These are phyloP conservation scores for Elsinoe fawcettii DNA, from an alignment of 2,329 filamentous ascomycete genomes.

Conservation along the genomic window DNA sequence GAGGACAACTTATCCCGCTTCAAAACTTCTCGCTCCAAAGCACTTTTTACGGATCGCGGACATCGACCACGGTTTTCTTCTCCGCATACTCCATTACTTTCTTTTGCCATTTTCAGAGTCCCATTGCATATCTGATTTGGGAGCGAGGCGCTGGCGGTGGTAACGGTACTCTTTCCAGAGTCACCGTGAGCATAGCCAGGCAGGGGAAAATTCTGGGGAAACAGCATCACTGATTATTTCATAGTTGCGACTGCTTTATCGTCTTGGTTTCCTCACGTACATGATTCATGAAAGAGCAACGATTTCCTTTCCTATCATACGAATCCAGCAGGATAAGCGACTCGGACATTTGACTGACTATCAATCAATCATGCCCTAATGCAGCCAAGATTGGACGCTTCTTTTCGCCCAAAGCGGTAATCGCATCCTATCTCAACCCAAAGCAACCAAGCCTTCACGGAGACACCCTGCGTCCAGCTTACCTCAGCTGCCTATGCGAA, in stretches of 20 bases:
- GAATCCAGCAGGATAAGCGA: background rate
- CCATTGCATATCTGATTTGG: background rate
- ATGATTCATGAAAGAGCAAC: slow-evolving; percentile 9
- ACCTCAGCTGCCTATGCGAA: background rate
- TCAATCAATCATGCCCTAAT: background rate
- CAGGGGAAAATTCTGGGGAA: background rate
- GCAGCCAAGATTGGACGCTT: background rate
- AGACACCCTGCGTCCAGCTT: background rate
- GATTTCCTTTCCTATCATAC: background rate
- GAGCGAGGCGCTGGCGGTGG: slow-evolving; percentile 7
- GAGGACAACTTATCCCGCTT: slow-evolving; percentile 8
- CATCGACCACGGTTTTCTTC: background rate
- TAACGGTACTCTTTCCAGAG: background rate
- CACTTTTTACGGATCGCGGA: background rate
- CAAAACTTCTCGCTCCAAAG: background rate
- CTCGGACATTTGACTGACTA: background rate
- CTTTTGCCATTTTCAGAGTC: background rate
- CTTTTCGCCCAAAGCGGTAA: background rate
- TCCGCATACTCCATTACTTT: background rate
- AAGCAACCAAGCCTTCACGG: background rate
- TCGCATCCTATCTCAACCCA: background rate
- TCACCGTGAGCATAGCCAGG: background rate
- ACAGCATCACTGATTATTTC: background rate
- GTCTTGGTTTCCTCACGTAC: background rate
- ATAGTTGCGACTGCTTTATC: background rate